phyloP scores from a whole-genome alignment of 2,329 filamentous ascomycete species.

The Colletotrichum sp. region DNA sequence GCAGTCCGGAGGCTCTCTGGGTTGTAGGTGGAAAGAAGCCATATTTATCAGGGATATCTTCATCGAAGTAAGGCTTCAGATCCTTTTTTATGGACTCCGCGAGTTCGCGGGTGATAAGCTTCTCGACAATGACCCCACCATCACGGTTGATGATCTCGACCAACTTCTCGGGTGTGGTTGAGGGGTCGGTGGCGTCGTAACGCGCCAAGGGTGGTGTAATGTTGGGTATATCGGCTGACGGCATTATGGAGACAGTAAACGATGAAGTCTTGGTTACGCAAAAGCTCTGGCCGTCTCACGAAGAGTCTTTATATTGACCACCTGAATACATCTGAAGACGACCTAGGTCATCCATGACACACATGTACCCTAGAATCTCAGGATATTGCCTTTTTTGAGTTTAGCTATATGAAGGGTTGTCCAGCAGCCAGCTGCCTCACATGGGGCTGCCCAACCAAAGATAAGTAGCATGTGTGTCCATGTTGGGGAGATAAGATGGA shows the following conservation, averaged over 20 bases:
- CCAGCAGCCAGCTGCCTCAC: not conserved
- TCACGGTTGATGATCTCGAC: conserved; percentile 31
- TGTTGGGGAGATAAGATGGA: not conserved
- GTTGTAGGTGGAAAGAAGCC: conserved; percentile 45
- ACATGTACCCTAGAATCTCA: not conserved
- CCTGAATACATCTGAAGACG: not conserved
- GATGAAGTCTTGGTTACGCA: rapidly evolving
- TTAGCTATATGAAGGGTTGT: not conserved
- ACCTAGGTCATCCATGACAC: not conserved
- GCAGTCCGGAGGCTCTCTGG: conserved; percentile 41
- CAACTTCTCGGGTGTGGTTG: conserved; percentile 22
- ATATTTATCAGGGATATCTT: conserved; percentile 36
- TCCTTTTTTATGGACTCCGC: conserved; percentile 39
- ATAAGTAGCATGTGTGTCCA: not conserved
- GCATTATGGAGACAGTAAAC: not conserved
- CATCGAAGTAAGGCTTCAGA: conserved; percentile 40
- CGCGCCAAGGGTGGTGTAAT: not conserved
- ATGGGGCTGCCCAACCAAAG: not conserved
- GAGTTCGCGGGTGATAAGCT: conserved; percentile 34
- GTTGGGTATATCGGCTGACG: not conserved
- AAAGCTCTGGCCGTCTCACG: not conserved
- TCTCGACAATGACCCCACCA: conserved; percentile 40
- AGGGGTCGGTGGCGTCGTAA: conserved; percentile 24
- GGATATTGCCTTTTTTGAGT: not conserved
- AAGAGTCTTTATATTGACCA: not conserved